Conservation (phyloP, 2,329 filamentous ascomycete species). For the Beauveria brongniartii region DNA sequence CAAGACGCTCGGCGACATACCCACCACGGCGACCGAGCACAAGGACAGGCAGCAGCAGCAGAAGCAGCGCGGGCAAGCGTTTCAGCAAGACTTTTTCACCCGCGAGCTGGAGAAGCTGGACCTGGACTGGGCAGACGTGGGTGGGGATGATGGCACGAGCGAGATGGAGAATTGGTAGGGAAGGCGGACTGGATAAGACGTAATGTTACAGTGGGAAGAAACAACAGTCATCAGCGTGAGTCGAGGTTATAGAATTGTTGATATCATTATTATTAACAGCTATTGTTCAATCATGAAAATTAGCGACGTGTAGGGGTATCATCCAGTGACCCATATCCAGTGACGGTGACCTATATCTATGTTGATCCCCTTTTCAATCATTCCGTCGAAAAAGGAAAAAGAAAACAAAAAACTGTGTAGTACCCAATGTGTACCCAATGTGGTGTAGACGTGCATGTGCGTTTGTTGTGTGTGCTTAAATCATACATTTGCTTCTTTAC, state of each 20-base stretch:
- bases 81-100: conserved; percentile 67
- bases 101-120: conserved; percentile 69
- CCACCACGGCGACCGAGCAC: conserved; percentile 54
- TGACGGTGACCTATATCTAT: neutral
- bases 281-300: neutral
- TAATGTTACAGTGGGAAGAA: too few relatives aligned
- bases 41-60: neutral
- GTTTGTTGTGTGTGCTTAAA: neutral
- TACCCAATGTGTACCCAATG: neutral
- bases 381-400: too few relatives aligned
- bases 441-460: neutral
- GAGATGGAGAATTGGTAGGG: conserved; percentile 24
- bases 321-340: neutral
- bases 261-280: neutral
- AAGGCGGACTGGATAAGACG: too few relatives aligned
- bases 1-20: conserved; percentile 55
- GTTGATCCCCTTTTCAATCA: neutral
- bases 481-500: conserved; percentile 9
- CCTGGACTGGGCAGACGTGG: conserved; percentile 37
- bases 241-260: neutral
- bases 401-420: neutral
- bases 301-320: neutral
- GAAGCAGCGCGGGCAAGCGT: neutral
- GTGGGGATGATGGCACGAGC: conserved; percentile 25
- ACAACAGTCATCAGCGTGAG: neutral